Evolutionary conservation across 768 basidiomycete species (phyloP).

Genomic region (Xanthoconium stramineum): DNA sequence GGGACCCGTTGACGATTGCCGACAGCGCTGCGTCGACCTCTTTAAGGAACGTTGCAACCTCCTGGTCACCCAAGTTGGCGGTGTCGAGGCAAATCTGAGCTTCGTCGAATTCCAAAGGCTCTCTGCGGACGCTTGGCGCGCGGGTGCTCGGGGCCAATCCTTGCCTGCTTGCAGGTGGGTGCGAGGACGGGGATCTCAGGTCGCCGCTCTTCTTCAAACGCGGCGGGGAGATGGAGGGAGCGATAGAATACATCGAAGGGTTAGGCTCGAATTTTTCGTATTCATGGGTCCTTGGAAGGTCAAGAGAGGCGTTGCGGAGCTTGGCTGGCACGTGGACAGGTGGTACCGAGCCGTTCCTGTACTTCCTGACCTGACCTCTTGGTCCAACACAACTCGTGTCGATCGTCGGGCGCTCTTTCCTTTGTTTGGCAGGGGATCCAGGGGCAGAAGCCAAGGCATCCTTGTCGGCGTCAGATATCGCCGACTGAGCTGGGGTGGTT

Average conservation of each 20-base stretch:
- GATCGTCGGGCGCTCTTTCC: conserved; percentile 31
- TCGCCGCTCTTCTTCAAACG: conserved; percentile 23
- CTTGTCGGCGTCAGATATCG: conserved; percentile 14
- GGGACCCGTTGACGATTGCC: conserved; percentile 23
- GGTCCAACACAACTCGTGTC: conserved; percentile 32
- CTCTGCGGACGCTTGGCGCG: conserved; percentile 29
- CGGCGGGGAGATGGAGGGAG: conserved; percentile 26
- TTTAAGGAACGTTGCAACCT: conserved; percentile 31
- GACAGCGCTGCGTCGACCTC: conserved; percentile 30
- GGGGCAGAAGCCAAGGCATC: conserved; percentile 13
- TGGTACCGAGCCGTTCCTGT: conserved; percentile 32
- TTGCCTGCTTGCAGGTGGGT: conserved; percentile 27
- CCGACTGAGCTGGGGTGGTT: conserved; percentile 28
- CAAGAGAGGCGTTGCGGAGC: conserved; percentile 29
- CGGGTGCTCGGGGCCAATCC: conserved; percentile 20
- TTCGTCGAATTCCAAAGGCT: conserved; percentile 29
- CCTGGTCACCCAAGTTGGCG: conserved; percentile 28
- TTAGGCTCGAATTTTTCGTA: conserved; percentile 25
- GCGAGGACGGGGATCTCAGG: conserved; percentile 20
- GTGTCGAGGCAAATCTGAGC: conserved; percentile 32
- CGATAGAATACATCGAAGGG: conserved; percentile 31
- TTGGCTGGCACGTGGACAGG: conserved; percentile 29
- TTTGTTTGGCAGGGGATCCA: conserved; percentile 19
- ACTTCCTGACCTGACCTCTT: conserved; percentile 30
- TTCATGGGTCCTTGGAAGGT: conserved; percentile 26